Evolutionary conservation across 306 rosid genomes (phyloP).

Genomic region (Casuarina equisetifolia): DNA sequence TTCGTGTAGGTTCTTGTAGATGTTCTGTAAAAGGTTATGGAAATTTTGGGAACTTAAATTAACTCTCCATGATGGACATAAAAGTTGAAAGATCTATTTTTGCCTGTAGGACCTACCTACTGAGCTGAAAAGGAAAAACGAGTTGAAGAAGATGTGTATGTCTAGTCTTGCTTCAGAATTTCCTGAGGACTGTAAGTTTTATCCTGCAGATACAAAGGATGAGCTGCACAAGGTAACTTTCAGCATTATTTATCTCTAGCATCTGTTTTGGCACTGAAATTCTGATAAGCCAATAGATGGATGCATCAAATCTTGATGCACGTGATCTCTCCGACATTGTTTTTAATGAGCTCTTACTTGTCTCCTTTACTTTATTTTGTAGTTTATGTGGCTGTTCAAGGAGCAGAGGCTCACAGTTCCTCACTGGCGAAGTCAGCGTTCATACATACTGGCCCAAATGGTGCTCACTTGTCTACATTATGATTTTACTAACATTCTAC

Average conservation of each 20-base stretch:
- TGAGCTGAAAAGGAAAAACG: slow-evolving; percentile 68
- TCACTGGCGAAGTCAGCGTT: slow-evolving; percentile 83
- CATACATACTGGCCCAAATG: slow-evolving; percentile 79
- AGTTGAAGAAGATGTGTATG: slow-evolving; percentile 66
- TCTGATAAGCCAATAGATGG: neutral
- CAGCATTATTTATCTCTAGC: slow-evolving; percentile 10
- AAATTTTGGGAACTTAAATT: neutral
- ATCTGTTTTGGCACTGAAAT: slow-evolving; percentile 3
- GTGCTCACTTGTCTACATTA: slow-evolving; percentile 42
- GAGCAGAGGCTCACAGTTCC: slow-evolving; percentile 84
- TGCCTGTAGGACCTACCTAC: slow-evolving; percentile 69
- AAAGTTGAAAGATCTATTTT: slow-evolving; percentile 9
- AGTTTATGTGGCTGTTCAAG: slow-evolving; percentile 93
- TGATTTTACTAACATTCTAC: neutral
- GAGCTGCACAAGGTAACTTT: slow-evolving; percentile 84
- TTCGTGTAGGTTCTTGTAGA: slow-evolving; percentile 65
- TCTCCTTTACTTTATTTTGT: slow-evolving; percentile 28
- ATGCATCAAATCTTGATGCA: slow-evolving; percentile 8
- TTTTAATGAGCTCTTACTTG: neutral
- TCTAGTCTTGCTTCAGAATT: slow-evolving; percentile 73
- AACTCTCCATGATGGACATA: slow-evolving; percentile 1
- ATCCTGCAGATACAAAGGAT: slow-evolving; percentile 82
- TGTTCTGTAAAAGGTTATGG: slow-evolving; percentile 10
- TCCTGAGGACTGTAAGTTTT: slow-evolving; percentile 88
- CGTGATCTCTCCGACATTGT: slow-evolving; percentile 15